Base-by-base conservation (phyloP, 2,329 filamentous ascomycete species). In the Sordariomycetes sp. region DNA sequence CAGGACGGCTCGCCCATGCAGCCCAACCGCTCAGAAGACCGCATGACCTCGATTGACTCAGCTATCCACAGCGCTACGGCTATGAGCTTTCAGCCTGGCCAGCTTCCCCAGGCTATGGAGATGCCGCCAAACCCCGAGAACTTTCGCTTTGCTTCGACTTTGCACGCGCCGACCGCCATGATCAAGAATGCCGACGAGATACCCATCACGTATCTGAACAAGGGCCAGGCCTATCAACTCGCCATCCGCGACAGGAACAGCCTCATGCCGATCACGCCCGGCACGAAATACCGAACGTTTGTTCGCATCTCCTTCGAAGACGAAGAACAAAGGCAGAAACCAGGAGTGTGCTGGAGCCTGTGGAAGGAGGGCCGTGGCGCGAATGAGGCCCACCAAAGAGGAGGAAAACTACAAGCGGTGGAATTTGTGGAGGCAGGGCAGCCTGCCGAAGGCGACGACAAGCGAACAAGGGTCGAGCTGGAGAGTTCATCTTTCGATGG, bases 361-460 rank as follows among this genome's bases (percentile, higher is more conserved):
- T 94, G 86, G 92, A 96, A 96, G 54, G 92, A 96, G 60, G 90
- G 90, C 0, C 77, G 92, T 37, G 92, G 92, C n/a, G 86, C 82
- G 3, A 94, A 87, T 44, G 92, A 98, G 64, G 87, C 90, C 3
- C 90, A 96, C 49, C 87, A 95, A 54, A 72, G 90, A 46, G 90
- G 87, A 23, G 88, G 90, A 9, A 92, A 90, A 47, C 68, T 96
- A 9, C 85, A 95, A 52, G 92, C 92, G 1, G 90, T 98, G 18
- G 92, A 98, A 58, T 95, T 86, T 45, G 88, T 96, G 14, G 88
- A 80, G 44, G 64, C 70, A 2, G 64, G 66, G 6, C 74, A 77
- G 40, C 67, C 71, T 2, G 63, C 64, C 2, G 76, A 79, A 33
- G 70, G 68, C 6, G 75, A 79, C 44, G 75, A 79, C 47, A 80